Base-by-base conservation (phyloP, 208 protist species). In the Wallacemonas rigidus region DNA sequence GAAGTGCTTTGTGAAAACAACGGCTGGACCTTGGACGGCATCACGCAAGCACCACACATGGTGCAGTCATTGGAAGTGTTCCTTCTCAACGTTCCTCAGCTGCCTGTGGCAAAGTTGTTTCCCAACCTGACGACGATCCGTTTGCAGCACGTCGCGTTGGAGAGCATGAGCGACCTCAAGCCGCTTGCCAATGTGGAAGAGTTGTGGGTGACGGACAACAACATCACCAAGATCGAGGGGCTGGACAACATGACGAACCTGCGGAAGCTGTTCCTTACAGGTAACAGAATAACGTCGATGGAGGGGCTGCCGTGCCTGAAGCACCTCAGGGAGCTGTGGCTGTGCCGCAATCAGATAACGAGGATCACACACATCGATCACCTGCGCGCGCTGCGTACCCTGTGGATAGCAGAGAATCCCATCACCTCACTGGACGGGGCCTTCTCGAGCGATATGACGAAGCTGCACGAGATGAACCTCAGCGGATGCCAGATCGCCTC, bases 391-490 rank as follows among this genome's bases (percentile, higher is more conserved):
- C 81, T 98, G 41, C 80, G 80, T 14, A 57, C 76, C 0, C 72
- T 98, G 14, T 98, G 87, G 82, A 58, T 97, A 14, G 85, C 87
- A 0, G 80, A 80, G 8, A 98, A 98, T 82, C 86, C 82, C 0
- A 90, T 98, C 51, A 36, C 74, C 12, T 61, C 69, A 14, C 74
- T 96, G 15, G 69, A 84, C 3, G 71, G 77, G 43, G 80, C 84
- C 47, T 94, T 93, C 79, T 71, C 55, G 0, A 58, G 76, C 35
- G 69, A 78, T 41, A 79, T 88, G 69, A 72, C 74, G 11, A 69
- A 75, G 43, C 82, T 98, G 40, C 74, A 88, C 67, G 93, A 98
- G 48, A 67, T 99, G 2, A 98, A 98, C 82, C 74, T 99, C 40
- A 77, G 91, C 40, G 91, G 83, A 14, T 97, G 95, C 69, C 72